These are phyloP conservation scores for Russula olivacea DNA, from an alignment of 768 basidiomycete genomes.

Conservation along the genomic window DNA sequence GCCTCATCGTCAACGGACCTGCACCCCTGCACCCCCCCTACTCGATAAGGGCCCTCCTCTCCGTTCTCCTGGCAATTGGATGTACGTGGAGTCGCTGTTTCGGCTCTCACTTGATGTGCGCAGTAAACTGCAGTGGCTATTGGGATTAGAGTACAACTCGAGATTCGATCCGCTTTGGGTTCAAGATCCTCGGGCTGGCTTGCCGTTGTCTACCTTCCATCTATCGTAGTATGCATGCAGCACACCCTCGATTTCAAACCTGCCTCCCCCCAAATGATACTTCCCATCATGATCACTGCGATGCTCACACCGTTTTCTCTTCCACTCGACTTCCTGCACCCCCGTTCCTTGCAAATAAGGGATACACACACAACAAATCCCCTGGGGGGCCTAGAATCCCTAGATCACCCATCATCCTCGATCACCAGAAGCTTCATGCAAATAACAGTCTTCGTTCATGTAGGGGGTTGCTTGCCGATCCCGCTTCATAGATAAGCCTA, in stretches of 20 bases:
- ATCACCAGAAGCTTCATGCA: slow-evolving; percentile 8
- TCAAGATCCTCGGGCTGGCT: background rate
- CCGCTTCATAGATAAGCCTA: background rate
- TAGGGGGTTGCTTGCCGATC: background rate
- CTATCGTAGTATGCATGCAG: background rate
- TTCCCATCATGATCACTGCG: slow-evolving; percentile 5
- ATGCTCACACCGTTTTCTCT: background rate
- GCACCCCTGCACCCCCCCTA: too few relatives aligned
- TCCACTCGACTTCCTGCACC: slow-evolving; percentile 4
- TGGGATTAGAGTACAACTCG: background rate
- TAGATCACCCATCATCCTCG: slow-evolving; percentile 4
- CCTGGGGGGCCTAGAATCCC: too few relatives aligned
- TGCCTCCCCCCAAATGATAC: slow-evolving; percentile 1
- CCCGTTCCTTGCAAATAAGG: slow-evolving; percentile 16
- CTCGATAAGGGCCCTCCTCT: background rate
- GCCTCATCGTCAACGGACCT: background rate
- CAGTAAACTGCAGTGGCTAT: slow-evolving; percentile 8
- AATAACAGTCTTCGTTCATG: slow-evolving; percentile 4
- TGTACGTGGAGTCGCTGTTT: background rate
- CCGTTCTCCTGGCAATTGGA: background rate
- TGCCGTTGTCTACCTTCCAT: background rate
- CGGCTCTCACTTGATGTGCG: background rate
- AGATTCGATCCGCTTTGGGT: background rate
- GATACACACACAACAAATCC: background rate
- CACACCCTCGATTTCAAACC: slow-evolving; percentile 18